Percentiles rank a stretch among this genome's conserved stretches.
These are phyloP conservation scores for Neofusicoccum kwambonambiense DNA, from an alignment of 2,329 filamentous ascomycete species.

Conservation along the genomic window DNA sequence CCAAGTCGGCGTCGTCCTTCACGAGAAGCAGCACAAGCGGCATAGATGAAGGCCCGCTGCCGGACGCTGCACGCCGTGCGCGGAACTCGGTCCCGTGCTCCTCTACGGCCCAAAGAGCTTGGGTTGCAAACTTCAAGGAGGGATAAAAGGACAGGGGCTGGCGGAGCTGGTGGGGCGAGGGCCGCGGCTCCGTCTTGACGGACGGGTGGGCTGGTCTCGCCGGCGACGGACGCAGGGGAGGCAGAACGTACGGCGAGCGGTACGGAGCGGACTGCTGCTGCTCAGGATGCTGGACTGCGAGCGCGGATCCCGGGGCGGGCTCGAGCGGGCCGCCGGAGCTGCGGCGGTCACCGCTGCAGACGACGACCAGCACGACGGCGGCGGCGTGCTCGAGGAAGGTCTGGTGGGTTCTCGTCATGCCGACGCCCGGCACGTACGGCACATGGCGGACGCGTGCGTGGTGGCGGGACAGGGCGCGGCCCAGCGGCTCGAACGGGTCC, in stretches of 20 bases:
- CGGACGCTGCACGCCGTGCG: too few relatives aligned
- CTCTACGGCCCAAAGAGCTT: neutral
- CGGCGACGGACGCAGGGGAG: neutral
- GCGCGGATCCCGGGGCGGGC: neutral
- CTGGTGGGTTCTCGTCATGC: conserved; percentile 63
- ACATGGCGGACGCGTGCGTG: conserved; percentile 67
- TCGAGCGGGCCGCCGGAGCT: neutral
- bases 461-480: conserved; percentile 59
- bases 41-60: neutral
- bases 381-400: conserved; percentile 62
- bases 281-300: neutral
- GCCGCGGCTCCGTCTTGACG: neutral
- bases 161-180: neutral
- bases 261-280: neutral
- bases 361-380: conserved; percentile 58
- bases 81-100: too few relatives aligned
- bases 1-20: neutral
- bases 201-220: neutral
- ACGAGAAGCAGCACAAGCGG: conserved; percentile 7
- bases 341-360: neutral
- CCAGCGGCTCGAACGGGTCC: conserved; percentile 73
- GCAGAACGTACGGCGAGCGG: neutral
- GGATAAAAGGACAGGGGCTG: neutral
- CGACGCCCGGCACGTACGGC: conserved; percentile 64
- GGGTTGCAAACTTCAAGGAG: neutral